Percentiles rank a stretch among this genome's conserved stretches.
phyloP scores from a whole-genome alignment of 2,329 filamentous ascomycete species.

The Calonectria montana region DNA sequence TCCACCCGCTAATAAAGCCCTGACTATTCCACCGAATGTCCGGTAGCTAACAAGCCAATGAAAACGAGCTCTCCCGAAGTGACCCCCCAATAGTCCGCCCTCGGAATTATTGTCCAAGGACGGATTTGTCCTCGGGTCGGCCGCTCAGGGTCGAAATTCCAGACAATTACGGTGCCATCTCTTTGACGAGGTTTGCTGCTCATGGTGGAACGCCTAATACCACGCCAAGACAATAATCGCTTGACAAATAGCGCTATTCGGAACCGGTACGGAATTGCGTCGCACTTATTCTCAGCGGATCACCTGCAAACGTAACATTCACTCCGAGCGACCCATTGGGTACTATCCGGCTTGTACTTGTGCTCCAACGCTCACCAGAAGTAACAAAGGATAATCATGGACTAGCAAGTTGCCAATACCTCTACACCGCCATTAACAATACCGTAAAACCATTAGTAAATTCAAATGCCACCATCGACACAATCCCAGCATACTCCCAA shows the following conservation, averaged over 20 bases:
- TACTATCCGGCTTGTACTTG: background rate
- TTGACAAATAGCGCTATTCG: background rate
- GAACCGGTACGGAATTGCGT: background rate
- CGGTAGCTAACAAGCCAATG: constrained; percentile 16
- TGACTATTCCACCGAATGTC: constrained; percentile 2
- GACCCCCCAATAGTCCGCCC: background rate
- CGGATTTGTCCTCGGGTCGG: background rate
- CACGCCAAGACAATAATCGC: background rate
- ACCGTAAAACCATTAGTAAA: background rate
- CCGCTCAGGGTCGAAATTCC: background rate
- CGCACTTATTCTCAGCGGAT: background rate
- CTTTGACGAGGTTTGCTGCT: background rate
- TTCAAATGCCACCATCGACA: background rate
- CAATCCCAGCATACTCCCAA: background rate
- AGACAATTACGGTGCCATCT: background rate
- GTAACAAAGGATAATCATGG: background rate
- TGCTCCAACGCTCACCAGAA: background rate
- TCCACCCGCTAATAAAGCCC: constrained; percentile 31
- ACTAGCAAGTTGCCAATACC: background rate
- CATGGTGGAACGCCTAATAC: background rate
- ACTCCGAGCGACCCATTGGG: background rate
- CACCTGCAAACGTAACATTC: background rate
- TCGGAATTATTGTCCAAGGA: constrained; percentile 5
- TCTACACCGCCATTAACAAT: background rate
- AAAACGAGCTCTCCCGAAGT: constrained; percentile 6